phyloP scores from a whole-genome alignment of 768 basidiomycete species.

The Lactarius deliciosus region DNA sequence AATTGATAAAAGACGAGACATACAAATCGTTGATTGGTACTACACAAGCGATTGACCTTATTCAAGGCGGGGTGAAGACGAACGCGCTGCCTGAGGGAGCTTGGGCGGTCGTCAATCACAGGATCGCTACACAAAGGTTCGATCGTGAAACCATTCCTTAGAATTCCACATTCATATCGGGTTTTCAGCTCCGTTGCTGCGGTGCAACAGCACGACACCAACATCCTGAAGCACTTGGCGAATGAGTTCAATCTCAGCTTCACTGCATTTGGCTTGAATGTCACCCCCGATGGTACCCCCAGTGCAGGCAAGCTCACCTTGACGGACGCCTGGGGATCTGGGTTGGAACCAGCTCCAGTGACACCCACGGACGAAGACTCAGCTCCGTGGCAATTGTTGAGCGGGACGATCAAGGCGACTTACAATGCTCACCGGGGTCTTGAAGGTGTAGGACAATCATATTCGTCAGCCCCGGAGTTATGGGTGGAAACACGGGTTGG shows the following conservation, averaged over 20 bases:
- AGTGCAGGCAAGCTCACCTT: slow-evolving; percentile 41
- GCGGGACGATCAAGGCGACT: slow-evolving; percentile 46
- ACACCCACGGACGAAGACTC: slow-evolving; percentile 40
- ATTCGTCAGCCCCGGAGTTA: slow-evolving; percentile 43
- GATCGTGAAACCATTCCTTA: background rate
- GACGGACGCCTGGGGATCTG: slow-evolving; percentile 38
- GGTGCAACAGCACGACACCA: slow-evolving; percentile 36
- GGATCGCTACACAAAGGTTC: slow-evolving; percentile 38
- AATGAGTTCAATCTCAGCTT: slow-evolving; percentile 43
- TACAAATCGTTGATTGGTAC: slow-evolving; percentile 38
- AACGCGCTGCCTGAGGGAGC: slow-evolving; percentile 49
- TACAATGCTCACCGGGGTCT: slow-evolving; percentile 36
- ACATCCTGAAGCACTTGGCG: slow-evolving; percentile 35
- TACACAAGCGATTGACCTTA: slow-evolving; percentile 40
- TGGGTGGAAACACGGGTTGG: slow-evolving; percentile 40
- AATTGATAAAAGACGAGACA: slow-evolving; percentile 32
- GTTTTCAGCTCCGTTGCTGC: slow-evolving; percentile 35
- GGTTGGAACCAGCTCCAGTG: slow-evolving; percentile 44
- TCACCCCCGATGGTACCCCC: slow-evolving; percentile 31
- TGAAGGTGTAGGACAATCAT: slow-evolving; percentile 32
- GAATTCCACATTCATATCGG: background rate
- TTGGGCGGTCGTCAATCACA: slow-evolving; percentile 40
- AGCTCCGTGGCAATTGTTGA: slow-evolving; percentile 42
- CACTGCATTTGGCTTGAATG: slow-evolving; percentile 41
- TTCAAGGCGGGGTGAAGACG: slow-evolving; percentile 44